These are phyloP conservation scores for Eucalyptus sp. DNA, from an alignment of 345 rosid genomes.

Conservation along the genomic window DNA sequence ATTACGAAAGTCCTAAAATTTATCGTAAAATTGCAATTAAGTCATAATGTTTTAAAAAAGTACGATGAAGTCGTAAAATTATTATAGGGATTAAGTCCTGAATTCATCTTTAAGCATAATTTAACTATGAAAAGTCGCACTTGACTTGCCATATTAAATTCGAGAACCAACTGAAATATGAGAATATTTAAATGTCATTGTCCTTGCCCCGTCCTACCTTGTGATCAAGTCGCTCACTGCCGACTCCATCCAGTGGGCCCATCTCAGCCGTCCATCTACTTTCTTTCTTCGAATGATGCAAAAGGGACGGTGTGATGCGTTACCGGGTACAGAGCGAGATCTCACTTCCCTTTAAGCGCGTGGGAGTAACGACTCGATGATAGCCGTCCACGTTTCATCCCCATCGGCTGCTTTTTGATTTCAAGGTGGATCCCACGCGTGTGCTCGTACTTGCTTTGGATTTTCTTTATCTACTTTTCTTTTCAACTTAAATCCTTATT, in stretches of 20 bases:
- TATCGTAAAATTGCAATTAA: accelerated
- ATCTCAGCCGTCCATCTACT: not conserved
- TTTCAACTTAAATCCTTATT: not conserved
- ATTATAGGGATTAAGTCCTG: too few relatives aligned
- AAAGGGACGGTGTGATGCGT: not conserved
- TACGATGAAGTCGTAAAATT: too few relatives aligned
- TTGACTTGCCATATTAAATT: not conserved
- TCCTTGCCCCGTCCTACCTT: not conserved
- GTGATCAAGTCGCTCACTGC: not conserved
- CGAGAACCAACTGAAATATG: accelerated
- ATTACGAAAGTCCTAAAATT: accelerated
- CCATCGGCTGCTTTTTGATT: accelerated
- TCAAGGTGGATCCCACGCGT: not conserved
- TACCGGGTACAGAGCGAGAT: accelerated
- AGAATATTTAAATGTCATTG: too few relatives aligned
- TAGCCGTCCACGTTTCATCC: not conserved
- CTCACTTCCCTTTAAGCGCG: not conserved
- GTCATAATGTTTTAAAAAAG: too few relatives aligned
- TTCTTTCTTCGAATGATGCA: not conserved
- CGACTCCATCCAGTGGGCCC: not conserved
- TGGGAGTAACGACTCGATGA: not conserved
- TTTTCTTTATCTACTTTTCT: not conserved
- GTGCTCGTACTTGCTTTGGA: not conserved
- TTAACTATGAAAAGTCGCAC: not conserved
- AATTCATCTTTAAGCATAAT: not conserved